phyloP scores from a whole-genome alignment of 805 yeast species.

The Ogataea trehaloabstinens region DNA sequence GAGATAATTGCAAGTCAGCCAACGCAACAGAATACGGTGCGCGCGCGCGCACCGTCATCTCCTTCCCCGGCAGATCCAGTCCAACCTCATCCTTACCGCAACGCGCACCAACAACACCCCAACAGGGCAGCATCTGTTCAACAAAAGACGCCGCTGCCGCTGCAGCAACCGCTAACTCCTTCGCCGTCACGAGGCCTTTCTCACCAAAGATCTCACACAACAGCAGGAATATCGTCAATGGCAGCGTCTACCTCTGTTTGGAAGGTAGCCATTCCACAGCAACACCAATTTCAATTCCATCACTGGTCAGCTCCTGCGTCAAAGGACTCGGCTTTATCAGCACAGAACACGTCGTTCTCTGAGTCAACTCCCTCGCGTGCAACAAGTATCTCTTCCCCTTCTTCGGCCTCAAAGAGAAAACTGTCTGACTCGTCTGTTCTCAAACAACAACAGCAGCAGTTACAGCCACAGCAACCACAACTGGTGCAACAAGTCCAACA shows the following conservation, averaged over 20 bases:
- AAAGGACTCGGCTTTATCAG: constrained; percentile 8
- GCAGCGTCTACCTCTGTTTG: constrained; percentile 33
- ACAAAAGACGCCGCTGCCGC: background rate
- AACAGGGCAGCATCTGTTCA: too few relatives aligned
- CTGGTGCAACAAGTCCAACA: background rate
- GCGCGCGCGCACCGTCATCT: background rate
- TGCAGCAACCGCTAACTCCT: background rate
- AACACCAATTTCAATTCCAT: constrained; percentile 34
- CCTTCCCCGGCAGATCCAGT: constrained; percentile 1
- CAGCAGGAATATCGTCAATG: constrained; percentile 18
- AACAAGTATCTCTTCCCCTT: constrained; percentile 17
- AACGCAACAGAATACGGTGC: background rate
- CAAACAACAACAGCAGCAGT: background rate
- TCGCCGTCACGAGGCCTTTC: constrained; percentile 17
- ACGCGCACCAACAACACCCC: background rate
- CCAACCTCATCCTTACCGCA: constrained; percentile 2
- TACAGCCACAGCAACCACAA: background rate
- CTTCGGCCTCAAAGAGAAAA: constrained; percentile 17
- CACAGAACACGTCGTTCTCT: constrained; percentile 5
- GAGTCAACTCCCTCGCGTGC: constrained; percentile 9
- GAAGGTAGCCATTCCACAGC: constrained; percentile 32
- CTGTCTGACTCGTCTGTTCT: constrained; percentile 5
- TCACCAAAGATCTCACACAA: constrained; percentile 29
- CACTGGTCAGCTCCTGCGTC: constrained; percentile 35
- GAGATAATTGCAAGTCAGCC: background rate